These are phyloP conservation scores for Artemisia argyi DNA, from an alignment of 129 eudicot species.

Conservation along the genomic window DNA sequence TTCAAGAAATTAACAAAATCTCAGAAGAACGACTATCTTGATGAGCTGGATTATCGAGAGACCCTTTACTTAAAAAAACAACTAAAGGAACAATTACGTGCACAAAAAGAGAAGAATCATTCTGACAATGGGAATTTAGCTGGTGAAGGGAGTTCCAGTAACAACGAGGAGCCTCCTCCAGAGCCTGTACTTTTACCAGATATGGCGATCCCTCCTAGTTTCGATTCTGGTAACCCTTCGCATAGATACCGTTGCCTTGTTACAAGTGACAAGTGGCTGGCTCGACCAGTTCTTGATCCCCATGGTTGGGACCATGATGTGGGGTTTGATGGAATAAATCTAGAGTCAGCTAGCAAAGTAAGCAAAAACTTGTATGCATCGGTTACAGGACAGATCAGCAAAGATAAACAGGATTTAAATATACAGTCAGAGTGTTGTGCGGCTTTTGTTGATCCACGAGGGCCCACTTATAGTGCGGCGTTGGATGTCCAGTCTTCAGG, in stretches of 20 bases:
- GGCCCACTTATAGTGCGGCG: constrained; percentile 61
- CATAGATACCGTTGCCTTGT: constrained; percentile 76
- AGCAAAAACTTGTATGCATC: constrained; percentile 48
- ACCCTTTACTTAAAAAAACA: constrained; percentile 84
- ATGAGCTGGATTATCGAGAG: constrained; percentile 96
- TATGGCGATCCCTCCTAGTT: constrained; percentile 81
- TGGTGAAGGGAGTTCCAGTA: constrained; percentile 30
- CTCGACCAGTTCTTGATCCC: constrained; percentile 89
- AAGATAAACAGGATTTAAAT: constrained; percentile 89
- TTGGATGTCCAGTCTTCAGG: constrained; percentile 80
- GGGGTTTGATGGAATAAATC: constrained; percentile 90
- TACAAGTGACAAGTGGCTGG: constrained; percentile 68
- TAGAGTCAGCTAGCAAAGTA: constrained; percentile 57
- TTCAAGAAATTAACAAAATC: constrained; percentile 61
- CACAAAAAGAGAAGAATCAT: constrained; percentile 39
- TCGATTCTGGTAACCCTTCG: constrained; percentile 65
- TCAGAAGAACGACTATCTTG: constrained; percentile 82
- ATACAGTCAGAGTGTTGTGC: constrained; percentile 74
- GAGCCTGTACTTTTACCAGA: constrained; percentile 78
- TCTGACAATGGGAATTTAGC: constrained; percentile 22
- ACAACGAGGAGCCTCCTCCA: constrained; percentile 39
- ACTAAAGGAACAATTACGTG: constrained; percentile 54
- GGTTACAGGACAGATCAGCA: constrained; percentile 86
- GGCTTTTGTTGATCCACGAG: constrained; percentile 55
- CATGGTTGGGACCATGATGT: constrained; percentile 99